Percentiles rank a stretch among this genome's conserved stretches.
These are phyloP conservation scores for Jatropha podagrica DNA, from an alignment of 441 rosid genomes.

Conservation along the genomic window DNA sequence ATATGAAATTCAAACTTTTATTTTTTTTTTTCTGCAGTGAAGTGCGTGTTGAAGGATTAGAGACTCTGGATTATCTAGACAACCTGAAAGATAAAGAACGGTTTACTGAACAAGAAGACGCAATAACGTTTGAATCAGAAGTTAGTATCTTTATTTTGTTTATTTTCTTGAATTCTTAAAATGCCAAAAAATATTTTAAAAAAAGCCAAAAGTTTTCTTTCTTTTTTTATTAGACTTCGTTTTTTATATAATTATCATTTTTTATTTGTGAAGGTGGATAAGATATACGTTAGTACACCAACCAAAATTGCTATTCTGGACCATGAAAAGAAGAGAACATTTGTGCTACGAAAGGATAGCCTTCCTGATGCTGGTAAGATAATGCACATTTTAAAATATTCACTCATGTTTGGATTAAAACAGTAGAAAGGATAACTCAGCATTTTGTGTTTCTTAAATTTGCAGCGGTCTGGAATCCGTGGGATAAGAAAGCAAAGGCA, in stretches of 20 bases:
- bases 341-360: slow-evolving; percentile 86
- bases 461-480: slow-evolving; percentile 97
- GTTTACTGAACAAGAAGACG: slow-evolving; percentile 96
- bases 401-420: too few species aligned
- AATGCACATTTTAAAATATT: background rate
- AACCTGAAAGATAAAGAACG: slow-evolving; percentile 74
- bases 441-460: background rate
- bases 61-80: slow-evolving; percentile 89
- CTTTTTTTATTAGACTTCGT: background rate
- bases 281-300: slow-evolving; percentile 83
- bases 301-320: slow-evolving; percentile 88
- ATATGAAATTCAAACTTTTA: too few species aligned
- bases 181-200: too few species aligned
- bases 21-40: slow-evolving; percentile 50
- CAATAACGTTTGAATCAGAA: slow-evolving; percentile 88
- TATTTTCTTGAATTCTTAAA: too few species aligned
- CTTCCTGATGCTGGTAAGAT: slow-evolving; percentile 89
- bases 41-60: slow-evolving; percentile 93
- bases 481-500: slow-evolving; percentile 87
- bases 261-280: slow-evolving; percentile 55
- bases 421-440: too few species aligned
- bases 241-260: slow-evolving; percentile 8
- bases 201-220: background rate
- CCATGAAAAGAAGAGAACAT: slow-evolving; percentile 93
- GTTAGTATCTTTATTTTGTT: slow-evolving; percentile 39